A percentile compares a stretch with the other conserved stretches of the same genome.
These are phyloP conservation scores for Erythrophleum fordii DNA, from an alignment of 306 rosid species.

Conservation along the genomic window DNA sequence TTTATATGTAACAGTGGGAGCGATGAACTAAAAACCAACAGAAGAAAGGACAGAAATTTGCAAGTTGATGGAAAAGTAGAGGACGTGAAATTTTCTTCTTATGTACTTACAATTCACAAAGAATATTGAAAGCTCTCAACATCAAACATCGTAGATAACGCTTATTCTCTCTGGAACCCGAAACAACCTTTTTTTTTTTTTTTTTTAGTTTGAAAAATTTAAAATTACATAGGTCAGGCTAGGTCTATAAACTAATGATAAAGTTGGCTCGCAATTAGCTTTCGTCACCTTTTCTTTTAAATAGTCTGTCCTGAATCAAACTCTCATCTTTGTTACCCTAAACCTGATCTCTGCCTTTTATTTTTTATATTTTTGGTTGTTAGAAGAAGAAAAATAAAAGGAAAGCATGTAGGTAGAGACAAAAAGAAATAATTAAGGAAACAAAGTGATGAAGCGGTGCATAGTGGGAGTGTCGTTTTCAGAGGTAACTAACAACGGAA, in stretches of 20 bases:
- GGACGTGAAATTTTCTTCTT: not conserved
- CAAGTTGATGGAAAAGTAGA: constrained; percentile 28
- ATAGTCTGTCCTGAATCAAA: not conserved
- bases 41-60: not conserved
- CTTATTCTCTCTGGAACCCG: constrained; percentile 21
- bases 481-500: not conserved
- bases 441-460: not conserved
- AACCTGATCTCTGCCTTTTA: not conserved
- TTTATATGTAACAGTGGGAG: not conserved
- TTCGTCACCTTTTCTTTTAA: not conserved
- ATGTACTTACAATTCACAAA: not conserved
- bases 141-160: constrained; percentile 23
- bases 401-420: not conserved
- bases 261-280: not conserved
- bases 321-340: not conserved
- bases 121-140: constrained; percentile 20
- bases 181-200: not conserved
- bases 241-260: not conserved
- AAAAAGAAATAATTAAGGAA: not conserved
- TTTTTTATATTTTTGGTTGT: not conserved
- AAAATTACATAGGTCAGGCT: not conserved
- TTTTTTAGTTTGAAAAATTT: not conserved
- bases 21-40: not conserved
- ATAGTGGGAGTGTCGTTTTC: not conserved
- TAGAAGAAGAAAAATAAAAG: not conserved